Conservation (phyloP, 2,329 filamentous ascomycete species). For the Chaetothyriales sp. region DNA sequence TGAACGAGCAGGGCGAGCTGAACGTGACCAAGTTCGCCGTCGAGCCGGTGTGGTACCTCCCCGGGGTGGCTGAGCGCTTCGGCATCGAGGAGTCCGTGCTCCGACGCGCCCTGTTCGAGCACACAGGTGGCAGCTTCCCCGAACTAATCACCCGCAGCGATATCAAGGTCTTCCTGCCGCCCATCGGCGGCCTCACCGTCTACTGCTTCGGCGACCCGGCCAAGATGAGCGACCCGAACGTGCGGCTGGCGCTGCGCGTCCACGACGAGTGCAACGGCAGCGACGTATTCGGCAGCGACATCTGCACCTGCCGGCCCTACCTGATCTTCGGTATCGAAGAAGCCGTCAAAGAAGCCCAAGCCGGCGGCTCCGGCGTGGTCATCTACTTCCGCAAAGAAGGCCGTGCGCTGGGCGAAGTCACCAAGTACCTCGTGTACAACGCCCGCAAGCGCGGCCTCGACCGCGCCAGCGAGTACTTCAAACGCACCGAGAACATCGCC, state of each 20-base stretch:
- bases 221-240: conserved; percentile 79
- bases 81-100: conserved; percentile 84
- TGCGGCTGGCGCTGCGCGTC: conserved; percentile 67
- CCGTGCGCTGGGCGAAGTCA: conserved; percentile 84
- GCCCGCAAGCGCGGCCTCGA: conserved; percentile 31
- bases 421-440: conserved; percentile 62
- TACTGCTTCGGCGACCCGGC: conserved; percentile 94
- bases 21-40: conserved; percentile 94
- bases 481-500: conserved; percentile 94
- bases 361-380: conserved; percentile 82
- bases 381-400: conserved; percentile 99
- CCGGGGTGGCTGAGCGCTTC: conserved; percentile 81
- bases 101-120: conserved; percentile 78
- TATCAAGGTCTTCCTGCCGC: conserved; percentile 89
- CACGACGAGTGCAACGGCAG: conserved; percentile 89
- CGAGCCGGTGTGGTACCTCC: conserved; percentile 82
- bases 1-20: conserved; percentile 75
- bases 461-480: conserved; percentile 80
- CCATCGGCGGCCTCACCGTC: conserved; percentile 88
- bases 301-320: conserved; percentile 86
- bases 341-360: conserved; percentile 92
- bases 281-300: conserved; percentile 95
- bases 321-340: conserved; percentile 95
- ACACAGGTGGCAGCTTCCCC: conserved; percentile 90
- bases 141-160: conserved; percentile 90